Conservation (phyloP, 139 green algal genomes). For the Chara braunii region DNA sequence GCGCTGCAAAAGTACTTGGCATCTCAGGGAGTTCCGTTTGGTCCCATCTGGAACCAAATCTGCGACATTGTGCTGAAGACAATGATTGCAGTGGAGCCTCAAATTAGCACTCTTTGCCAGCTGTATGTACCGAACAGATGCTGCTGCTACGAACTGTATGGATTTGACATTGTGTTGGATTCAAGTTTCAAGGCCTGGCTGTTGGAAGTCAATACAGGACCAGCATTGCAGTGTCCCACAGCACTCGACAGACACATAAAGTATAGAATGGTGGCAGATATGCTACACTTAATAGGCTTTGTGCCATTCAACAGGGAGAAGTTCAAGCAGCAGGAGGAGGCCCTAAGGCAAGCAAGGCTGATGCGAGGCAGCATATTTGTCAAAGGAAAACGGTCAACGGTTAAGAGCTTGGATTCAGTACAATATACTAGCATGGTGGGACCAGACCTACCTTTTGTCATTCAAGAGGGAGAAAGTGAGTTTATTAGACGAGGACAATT, state of each 20-base stretch:
- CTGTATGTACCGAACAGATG: conserved; percentile 51
- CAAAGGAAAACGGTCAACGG: no score
- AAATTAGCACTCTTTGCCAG: conserved; percentile 54
- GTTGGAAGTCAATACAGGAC: conserved; percentile 50
- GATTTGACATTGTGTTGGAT: conserved; percentile 67
- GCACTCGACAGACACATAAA: conserved; percentile 51
- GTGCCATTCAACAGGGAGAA: no score
- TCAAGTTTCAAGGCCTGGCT: conserved; percentile 53
- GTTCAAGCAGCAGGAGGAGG: no score
- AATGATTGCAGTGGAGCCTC: conserved; percentile 48
- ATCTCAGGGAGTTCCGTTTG: neutral
- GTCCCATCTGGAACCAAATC: conserved; percentile 38
- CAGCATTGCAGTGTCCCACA: conserved; percentile 49
- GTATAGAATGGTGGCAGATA: conserved; percentile 32
- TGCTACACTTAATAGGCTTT: conserved; percentile 50
- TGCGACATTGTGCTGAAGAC: conserved; percentile 46
- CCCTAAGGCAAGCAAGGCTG: no score
- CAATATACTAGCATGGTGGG: no score
- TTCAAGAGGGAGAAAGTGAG: no score
- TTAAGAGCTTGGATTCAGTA: no score
- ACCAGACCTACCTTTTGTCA: no score
- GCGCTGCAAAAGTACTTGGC: conserved; percentile 45
- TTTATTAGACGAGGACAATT: no score
- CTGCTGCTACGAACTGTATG: conserved; percentile 66
- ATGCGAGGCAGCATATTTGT: no score